Evolutionary conservation across 164 flowering plant genomes (phyloP).

Genomic region (Aristolochia fimbriata): DNA sequence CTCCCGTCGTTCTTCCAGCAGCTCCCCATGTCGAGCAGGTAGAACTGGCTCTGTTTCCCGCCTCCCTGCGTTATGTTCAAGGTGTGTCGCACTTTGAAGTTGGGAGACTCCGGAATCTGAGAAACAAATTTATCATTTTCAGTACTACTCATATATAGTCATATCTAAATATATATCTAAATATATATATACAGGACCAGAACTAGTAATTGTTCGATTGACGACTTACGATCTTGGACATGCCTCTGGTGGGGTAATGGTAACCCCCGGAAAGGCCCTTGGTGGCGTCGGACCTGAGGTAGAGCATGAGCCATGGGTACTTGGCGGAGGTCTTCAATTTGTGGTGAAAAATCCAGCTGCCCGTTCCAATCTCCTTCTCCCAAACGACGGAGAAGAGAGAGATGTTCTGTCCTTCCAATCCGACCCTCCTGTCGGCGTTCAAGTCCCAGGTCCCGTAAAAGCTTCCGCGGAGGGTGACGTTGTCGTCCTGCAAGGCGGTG

Average conservation of each 20-base stretch:
- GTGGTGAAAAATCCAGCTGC: slow-evolving; percentile 63
- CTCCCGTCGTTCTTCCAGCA: slow-evolving; percentile 43
- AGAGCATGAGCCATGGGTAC: slow-evolving; percentile 79
- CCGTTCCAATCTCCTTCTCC: slow-evolving; percentile 52
- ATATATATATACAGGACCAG: no score
- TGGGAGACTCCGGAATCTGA: slow-evolving; percentile 32
- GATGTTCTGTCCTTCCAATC: slow-evolving; percentile 9
- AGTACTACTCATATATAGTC: no score
- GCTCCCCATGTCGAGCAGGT: slow-evolving; percentile 37
- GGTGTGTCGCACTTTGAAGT: slow-evolving; percentile 27
- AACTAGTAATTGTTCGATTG: neutral
- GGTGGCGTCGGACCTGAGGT: slow-evolving; percentile 56
- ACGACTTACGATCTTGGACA: slow-evolving; percentile 50
- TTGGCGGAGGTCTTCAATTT: slow-evolving; percentile 47
- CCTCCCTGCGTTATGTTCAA: slow-evolving; percentile 27
- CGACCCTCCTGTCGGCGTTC: slow-evolving; percentile 22
- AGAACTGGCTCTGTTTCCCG: slow-evolving; percentile 31
- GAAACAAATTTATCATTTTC: neutral
- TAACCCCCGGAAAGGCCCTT: slow-evolving; percentile 62
- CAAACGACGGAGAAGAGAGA: slow-evolving; percentile 49
- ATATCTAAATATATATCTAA: no score
- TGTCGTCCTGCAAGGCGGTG: slow-evolving; percentile 27
- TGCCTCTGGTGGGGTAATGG: slow-evolving; percentile 51
- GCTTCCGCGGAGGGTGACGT: slow-evolving; percentile 31
- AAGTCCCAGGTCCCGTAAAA: slow-evolving; percentile 60